Evolutionary conservation across 805 yeast species (phyloP).

Genomic region (Starmerella riodocensis): DNA sequence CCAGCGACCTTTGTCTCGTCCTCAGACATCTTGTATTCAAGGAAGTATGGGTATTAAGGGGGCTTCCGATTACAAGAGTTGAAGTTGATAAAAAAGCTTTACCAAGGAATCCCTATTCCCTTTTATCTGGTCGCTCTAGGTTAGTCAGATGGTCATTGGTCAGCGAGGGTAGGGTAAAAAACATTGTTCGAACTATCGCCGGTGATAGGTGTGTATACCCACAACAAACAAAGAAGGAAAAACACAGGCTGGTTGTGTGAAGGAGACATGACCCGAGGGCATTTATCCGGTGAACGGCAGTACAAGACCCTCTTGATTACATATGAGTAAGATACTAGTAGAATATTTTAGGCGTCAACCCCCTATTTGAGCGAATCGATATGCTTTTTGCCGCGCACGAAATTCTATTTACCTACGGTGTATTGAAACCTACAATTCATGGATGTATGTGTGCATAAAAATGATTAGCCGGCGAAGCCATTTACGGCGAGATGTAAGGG

Average conservation of each 20-base stretch:
- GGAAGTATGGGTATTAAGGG: constrained; percentile 20
- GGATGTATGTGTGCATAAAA: too few relatives aligned
- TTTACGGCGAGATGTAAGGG: too few relatives aligned
- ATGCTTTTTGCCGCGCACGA: too few relatives aligned
- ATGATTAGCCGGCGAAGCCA: too few relatives aligned
- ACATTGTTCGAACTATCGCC: constrained; percentile 16
- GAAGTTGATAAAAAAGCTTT: constrained; percentile 9
- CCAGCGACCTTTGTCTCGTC: constrained; percentile 19
- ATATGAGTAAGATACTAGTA: too few relatives aligned
- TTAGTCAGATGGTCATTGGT: constrained; percentile 13
- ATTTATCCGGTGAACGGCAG: neutral
- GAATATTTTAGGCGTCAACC: too few relatives aligned
- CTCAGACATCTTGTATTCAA: constrained; percentile 24
- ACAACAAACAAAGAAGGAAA: constrained; percentile 15
- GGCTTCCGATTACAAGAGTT: constrained; percentile 17
- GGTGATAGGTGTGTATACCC: constrained; percentile 12
- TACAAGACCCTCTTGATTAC: too few relatives aligned
- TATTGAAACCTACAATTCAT: too few relatives aligned
- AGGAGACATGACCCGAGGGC: neutral
- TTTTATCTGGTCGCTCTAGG: constrained; percentile 13
- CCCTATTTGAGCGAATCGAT: too few relatives aligned
- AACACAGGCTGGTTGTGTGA: neutral
- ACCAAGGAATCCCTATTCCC: constrained; percentile 1
- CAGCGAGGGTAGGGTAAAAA: constrained; percentile 17
- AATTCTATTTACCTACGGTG: too few relatives aligned